phyloP scores from a whole-genome alignment of 768 basidiomycete species.

The Boletus pseudo-olivaceus region DNA sequence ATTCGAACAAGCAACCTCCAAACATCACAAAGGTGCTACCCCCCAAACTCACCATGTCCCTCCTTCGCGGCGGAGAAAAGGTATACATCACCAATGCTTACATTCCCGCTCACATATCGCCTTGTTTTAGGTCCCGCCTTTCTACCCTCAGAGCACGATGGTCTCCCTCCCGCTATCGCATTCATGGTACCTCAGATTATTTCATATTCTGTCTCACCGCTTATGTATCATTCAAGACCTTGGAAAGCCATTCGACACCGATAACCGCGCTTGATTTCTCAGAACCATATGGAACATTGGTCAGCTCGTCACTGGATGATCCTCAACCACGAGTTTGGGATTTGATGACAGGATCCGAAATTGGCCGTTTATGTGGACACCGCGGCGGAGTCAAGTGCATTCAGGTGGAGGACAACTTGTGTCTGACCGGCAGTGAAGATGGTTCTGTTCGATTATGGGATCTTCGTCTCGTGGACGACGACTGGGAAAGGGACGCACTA shows the following conservation, averaged over 20 bases:
- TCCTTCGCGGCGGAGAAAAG: slow-evolving; percentile 34
- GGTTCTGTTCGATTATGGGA: slow-evolving; percentile 89
- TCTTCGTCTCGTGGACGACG: slow-evolving; percentile 76
- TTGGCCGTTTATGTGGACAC: slow-evolving; percentile 83
- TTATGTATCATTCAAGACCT: slow-evolving; percentile 51
- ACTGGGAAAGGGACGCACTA: slow-evolving; percentile 51
- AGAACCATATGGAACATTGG: slow-evolving; percentile 93
- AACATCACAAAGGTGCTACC: slow-evolving; percentile 19
- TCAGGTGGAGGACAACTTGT: slow-evolving; percentile 90
- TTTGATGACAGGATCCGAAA: slow-evolving; percentile 81
- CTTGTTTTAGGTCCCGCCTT: slow-evolving; percentile 76
- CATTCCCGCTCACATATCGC: slow-evolving; percentile 2
- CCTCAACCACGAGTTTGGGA: slow-evolving; percentile 93
- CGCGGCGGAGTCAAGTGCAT: slow-evolving; percentile 78
- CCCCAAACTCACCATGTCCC: slow-evolving; percentile 14
- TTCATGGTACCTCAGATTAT: slow-evolving; percentile 72
- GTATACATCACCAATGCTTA: slow-evolving; percentile 4
- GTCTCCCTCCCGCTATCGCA: slow-evolving; percentile 88
- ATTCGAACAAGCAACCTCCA: slow-evolving; percentile 53
- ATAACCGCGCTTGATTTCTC: slow-evolving; percentile 92
- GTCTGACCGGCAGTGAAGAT: slow-evolving; percentile 88
- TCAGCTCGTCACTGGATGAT: slow-evolving; percentile 84
- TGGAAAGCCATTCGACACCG: slow-evolving; percentile 75
- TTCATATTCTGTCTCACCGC: neutral
- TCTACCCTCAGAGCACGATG: slow-evolving; percentile 95